phyloP scores from a whole-genome alignment of 495 filamentous ascomycete genomes.

The Trichoderma orchidacearum region DNA sequence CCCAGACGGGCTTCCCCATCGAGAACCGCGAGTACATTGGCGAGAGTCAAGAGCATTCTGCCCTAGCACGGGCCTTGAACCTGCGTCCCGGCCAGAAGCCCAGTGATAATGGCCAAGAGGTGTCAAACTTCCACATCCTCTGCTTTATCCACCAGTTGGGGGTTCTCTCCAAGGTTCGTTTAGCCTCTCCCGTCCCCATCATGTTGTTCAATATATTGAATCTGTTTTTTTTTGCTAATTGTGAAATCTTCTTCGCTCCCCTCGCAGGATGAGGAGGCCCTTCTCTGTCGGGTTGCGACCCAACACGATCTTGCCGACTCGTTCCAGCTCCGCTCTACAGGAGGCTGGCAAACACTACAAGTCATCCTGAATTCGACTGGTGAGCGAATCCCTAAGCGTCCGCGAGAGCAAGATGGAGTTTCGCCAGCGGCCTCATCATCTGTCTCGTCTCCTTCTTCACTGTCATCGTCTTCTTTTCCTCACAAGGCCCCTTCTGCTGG shows the following conservation, averaged over 20 bases:
- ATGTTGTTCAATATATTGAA: too few relatives aligned
- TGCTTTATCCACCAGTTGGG: constrained; percentile 70
- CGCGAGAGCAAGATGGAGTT: constrained; percentile 33
- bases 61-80: constrained; percentile 24
- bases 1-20: constrained; percentile 58
- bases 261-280: constrained; percentile 69
- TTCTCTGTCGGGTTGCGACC: constrained; percentile 73
- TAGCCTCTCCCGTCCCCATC: background rate
- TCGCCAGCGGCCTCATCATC: constrained; percentile 5
- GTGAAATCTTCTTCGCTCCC: background rate
- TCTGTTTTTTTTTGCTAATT: background rate
- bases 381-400: constrained; percentile 87
- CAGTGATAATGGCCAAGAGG: constrained; percentile 46
- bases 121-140: constrained; percentile 90
- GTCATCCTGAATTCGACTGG: constrained; percentile 88
- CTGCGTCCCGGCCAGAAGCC: constrained; percentile 17
- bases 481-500: constrained; percentile 8
- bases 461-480: constrained; percentile 10
- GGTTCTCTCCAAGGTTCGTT: constrained; percentile 69
- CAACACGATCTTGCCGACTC: constrained; percentile 64
- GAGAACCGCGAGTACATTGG: constrained; percentile 82
- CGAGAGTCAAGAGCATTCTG: constrained; percentile 53
- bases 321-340: constrained; percentile 65
- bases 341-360: constrained; percentile 86
- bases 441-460: constrained; percentile 7